Base-by-base conservation (phyloP, 768 basidiomycete genomes). In the Paxillus involutus region DNA sequence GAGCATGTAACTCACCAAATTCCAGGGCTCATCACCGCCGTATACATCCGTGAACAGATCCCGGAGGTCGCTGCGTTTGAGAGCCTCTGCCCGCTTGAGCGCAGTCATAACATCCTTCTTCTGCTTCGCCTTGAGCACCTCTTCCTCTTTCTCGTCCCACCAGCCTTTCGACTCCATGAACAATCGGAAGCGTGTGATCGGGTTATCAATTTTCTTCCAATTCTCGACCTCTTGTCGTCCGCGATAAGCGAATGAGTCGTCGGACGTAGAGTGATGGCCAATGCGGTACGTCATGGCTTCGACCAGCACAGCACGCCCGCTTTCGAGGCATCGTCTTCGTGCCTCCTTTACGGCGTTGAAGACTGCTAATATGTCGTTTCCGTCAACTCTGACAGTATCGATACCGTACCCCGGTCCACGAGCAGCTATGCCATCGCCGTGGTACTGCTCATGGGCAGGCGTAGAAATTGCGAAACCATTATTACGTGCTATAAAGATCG, bases 391-490 rank as follows among this genome's bases (percentile, higher is more conserved):
- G 50, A 97, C 78, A 2, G 94, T 94, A 56, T 94, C 89, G 17
- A 97, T 81, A 7, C 94, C 94, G 66, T 97, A 98, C 9, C 67
- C 94, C 1, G 94, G 90, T 0, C 95, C 94, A 21, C 95, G 84
- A 24, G 88, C 81, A 3, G 93, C 94, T 60, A 98, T 94, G 10
- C 95, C 94, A 68, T 97, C 95, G 1, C 94, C 95, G 55, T 88
- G 80, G 67, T 83, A 98, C 63, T 97, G 94, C 70, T 97, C 92
- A 1, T 83, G 78, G 13, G 88, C 83, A 0, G 94, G 94, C 4
- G 94, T 97, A 44, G 91, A 94, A 67, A 98, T 98, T 30, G 94
- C 94, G 63, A 97, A 97, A 4, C 94, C 93, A 62, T 96, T 96
- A 61, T 89, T 89, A 33, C 88, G 82, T 12, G 82, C 86, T 53